These are phyloP conservation scores for Fomitopsis palustris DNA, from an alignment of 1,284 basidiomycete species.

Conservation along the genomic window DNA sequence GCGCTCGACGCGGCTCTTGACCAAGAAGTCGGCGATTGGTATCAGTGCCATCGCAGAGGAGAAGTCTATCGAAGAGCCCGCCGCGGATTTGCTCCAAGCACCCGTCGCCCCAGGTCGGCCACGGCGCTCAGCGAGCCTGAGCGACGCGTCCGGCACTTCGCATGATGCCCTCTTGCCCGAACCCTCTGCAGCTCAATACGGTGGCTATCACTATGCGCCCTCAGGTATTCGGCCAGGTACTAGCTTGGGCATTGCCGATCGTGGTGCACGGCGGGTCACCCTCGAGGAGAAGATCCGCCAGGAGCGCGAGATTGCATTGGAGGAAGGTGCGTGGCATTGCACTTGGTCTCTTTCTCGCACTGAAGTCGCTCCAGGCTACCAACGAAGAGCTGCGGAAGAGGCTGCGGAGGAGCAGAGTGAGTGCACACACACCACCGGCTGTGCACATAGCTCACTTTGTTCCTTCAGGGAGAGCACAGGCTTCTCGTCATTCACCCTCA, in stretches of 20 bases:
- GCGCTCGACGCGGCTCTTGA: constrained; percentile 3
- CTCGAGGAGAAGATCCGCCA: constrained; percentile 50
- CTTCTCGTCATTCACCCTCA: constrained; percentile 20
- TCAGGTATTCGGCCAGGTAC: constrained; percentile 45
- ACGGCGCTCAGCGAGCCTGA: constrained; percentile 66
- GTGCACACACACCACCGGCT: constrained; percentile 14
- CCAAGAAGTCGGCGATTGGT: constrained; percentile 9
- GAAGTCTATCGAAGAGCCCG: constrained; percentile 10
- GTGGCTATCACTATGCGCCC: not conserved
- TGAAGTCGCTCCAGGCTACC: constrained; percentile 23
- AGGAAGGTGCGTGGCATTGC: constrained; percentile 32
- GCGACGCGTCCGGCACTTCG: constrained; percentile 38
- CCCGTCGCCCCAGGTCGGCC: constrained; percentile 37
- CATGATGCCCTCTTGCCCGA: not conserved
- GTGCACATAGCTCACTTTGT: not conserved
- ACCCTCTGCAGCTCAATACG: not conserved
- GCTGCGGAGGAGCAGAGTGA: constrained; percentile 37
- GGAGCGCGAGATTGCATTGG: constrained; percentile 36
- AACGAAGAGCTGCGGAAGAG: constrained; percentile 34
- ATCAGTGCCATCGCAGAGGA: constrained; percentile 19
- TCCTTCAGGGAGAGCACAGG: constrained; percentile 1
- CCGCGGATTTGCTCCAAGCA: not conserved
- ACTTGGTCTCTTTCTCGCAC: not conserved
- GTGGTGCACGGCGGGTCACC: constrained; percentile 46
- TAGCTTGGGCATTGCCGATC: constrained; percentile 38